Conservation (phyloP, 768 basidiomycete species). For the Lentinula sp. region DNA sequence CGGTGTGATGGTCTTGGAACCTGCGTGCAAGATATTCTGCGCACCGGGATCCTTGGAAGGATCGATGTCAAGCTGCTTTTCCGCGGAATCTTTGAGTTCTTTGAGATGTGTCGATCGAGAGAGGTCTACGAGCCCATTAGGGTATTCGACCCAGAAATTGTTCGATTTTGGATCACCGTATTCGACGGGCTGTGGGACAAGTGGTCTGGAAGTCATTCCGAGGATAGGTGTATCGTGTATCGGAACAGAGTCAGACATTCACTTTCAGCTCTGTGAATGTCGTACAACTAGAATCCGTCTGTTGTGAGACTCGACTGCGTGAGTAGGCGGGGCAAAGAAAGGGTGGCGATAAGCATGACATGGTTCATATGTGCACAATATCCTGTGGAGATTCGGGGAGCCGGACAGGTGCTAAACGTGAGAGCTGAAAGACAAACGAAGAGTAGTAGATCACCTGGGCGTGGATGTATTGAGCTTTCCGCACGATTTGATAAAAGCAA, state of each 20-base stretch:
- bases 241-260: constrained; percentile 3
- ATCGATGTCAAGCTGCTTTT: constrained; percentile 7
- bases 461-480: background rate
- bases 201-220: constrained; percentile 42
- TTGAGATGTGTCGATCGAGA: constrained; percentile 39
- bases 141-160: constrained; percentile 67
- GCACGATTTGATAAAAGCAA: background rate
- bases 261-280: background rate
- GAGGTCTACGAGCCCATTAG: constrained; percentile 56
- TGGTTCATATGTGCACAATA: background rate
- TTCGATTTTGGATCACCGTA: constrained; percentile 43
- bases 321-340: background rate
- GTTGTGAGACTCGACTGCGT: no score
- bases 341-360: background rate
- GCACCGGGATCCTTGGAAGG: background rate
- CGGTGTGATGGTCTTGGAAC: constrained; percentile 15
- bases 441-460: background rate
- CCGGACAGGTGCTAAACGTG: background rate
- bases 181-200: constrained; percentile 36
- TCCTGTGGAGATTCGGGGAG: background rate
- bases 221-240: constrained; percentile 34
- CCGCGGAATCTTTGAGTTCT: background rate
- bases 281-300: no score
- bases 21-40: constrained; percentile 4
- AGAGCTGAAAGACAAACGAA: background rate